These are phyloP conservation scores for Nothomitra cinnamomea DNA, from an alignment of 2,329 filamentous ascomycete species.

Conservation along the genomic window DNA sequence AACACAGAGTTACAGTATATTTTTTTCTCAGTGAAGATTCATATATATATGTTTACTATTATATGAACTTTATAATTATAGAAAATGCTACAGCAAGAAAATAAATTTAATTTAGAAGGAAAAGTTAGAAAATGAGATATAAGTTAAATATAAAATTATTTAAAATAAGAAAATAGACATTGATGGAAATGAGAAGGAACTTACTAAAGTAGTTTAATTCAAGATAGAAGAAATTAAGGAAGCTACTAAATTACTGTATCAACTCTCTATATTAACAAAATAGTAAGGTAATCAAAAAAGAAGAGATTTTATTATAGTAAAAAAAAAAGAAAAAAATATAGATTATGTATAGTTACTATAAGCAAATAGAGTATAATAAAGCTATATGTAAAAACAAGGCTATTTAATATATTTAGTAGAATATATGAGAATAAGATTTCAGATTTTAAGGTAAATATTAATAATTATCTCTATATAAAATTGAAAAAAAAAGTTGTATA, in stretches of 20 bases:
- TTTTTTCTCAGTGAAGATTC: neutral
- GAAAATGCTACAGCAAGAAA: neutral
- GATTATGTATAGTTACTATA: neutral
- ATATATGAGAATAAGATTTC: no score
- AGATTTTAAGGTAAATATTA: no score
- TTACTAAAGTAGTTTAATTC: no score
- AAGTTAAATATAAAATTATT: neutral
- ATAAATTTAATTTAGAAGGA: constrained; percentile 1
- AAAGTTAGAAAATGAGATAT: neutral
- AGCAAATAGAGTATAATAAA: neutral
- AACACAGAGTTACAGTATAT: neutral
- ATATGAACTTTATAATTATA: neutral
- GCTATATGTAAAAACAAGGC: neutral
- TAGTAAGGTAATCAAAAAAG: neutral
- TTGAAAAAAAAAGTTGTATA: no score
- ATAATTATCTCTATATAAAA: no score
- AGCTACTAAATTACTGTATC: no score
- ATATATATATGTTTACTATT: neutral
- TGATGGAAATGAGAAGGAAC: no score
- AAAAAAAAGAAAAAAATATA: neutral
- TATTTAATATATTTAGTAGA: neutral
- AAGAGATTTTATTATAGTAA: neutral
- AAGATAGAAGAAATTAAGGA: no score
- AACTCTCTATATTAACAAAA: neutral
- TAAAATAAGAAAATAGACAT: no score